Evolutionary conservation across 1,284 basidiomycete genomes (phyloP).

Genomic region (Sutorius eximius): DNA sequence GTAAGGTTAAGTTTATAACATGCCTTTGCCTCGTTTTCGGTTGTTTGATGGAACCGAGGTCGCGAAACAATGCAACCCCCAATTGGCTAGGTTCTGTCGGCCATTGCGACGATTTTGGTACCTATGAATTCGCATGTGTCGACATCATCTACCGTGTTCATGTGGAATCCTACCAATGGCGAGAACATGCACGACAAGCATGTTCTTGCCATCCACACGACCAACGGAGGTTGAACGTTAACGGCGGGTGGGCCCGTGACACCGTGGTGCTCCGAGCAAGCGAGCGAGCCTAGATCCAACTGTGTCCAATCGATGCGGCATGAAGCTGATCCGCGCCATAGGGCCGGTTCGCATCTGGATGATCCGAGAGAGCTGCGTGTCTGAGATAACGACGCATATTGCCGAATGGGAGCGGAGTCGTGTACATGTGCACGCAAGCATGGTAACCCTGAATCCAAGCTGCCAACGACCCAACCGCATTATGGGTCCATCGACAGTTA

Average conservation of each 20-base stretch:
- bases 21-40: conserved; percentile 27
- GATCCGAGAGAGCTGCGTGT: conserved; percentile 1
- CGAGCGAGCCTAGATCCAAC: neutral
- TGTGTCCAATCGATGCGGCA: neutral
- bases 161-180: neutral
- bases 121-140: neutral
- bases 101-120: conserved; percentile 1
- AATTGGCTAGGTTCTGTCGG: conserved; percentile 3
- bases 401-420: neutral
- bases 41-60: conserved; percentile 18
- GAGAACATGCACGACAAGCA: conserved; percentile 1
- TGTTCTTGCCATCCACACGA: neutral
- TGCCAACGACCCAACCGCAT: no score
- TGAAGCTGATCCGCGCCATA: conserved; percentile 9
- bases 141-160: neutral
- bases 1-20: conserved; percentile 26
- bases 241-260: no score
- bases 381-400: conserved; percentile 1
- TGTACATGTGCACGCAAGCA: no score
- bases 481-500: no score
- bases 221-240: neutral
- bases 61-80: conserved; percentile 2
- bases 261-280: neutral
- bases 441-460: no score
- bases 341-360: neutral